Base-by-base conservation (phyloP, 2,329 filamentous ascomycete genomes). In the Ophiostoma piceae region DNA sequence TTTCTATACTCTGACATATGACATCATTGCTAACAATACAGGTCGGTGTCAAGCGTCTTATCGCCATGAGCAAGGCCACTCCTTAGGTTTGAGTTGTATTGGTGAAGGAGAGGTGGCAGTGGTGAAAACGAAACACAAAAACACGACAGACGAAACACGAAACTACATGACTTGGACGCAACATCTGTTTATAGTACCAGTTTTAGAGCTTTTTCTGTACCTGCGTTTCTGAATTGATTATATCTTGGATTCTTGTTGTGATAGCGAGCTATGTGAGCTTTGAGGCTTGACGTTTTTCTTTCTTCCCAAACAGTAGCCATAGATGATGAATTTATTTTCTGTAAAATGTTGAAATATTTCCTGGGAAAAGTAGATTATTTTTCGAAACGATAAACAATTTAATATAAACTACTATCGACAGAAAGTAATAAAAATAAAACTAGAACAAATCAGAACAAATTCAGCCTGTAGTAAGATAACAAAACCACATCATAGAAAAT, bases 31-130 rank as follows among this genome's bases (percentile, higher is more conserved):
- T 39, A 14, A 64, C 32, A 37, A 9, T 22, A 1, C 32, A 71
- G 71, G 71, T 72, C 11, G 71, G 71, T 11, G 71, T 72, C 19
- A 72, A 72, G 71, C 71, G 71, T 7, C 47, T 72, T 43, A 77
- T 97, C 7, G 90, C 94, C 7, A 83, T 97, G 9, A 90, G 92
- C 0, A 93, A 93, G 1, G 86, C 92, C 19, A 88, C 89, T 0
- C 71, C 67, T 68, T 71, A 62, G 65, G 7, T 16, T 22, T 41
- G 32, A 43, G 19, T 6, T 47, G 19, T 16, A n/a, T n/a, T 47
- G 43, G 32, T 35, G 19, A 39, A n/a, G n/a, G 6, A 37, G 8
- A 32, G 16, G 60, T 32, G 32, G 60, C 4, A 62, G 29, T 14
- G 57, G 57, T 35, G 57, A 32, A 47, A 47, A 47, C 43, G 43